Evolutionary conservation across 768 basidiomycete species (phyloP).

Genomic region (Suillus cothurnatus): DNA sequence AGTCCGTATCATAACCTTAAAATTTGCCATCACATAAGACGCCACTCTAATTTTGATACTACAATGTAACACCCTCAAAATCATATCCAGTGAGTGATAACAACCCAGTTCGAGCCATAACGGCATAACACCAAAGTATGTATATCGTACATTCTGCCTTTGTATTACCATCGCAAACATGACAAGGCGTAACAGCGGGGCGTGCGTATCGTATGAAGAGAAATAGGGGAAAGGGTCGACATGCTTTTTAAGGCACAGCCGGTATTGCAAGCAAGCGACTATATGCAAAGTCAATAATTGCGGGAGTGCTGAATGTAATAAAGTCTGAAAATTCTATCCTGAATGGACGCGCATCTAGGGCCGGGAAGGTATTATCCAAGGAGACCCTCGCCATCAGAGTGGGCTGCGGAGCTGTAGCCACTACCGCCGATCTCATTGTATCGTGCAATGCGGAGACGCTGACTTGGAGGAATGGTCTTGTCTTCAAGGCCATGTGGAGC

Average conservation of each 20-base stretch:
- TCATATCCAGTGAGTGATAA: not conserved
- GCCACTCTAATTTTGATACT: no score
- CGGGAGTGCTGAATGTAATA: not conserved
- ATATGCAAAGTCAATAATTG: constrained; percentile 9
- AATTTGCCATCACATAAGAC: no score
- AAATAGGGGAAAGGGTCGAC: not conserved
- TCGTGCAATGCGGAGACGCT: constrained; percentile 69
- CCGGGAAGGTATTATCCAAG: constrained; percentile 31
- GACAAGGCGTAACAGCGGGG: constrained; percentile 14
- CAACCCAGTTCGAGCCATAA: not conserved
- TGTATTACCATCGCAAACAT: constrained; percentile 13
- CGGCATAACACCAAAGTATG: not conserved
- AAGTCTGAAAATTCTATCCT: not conserved
- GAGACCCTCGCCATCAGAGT: constrained; percentile 60
- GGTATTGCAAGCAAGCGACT: constrained; percentile 12
- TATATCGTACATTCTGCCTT: not conserved
- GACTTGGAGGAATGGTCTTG: constrained; percentile 69
- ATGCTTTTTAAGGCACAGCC: constrained; percentile 5
- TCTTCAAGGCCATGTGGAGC: constrained; percentile 59
- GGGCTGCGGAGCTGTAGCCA: constrained; percentile 56
- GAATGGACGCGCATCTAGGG: not conserved
- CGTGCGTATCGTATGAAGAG: constrained; percentile 17
- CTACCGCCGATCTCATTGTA: constrained; percentile 54
- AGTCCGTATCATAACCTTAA: no score
- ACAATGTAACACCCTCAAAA: no score